Evolutionary conservation across 2,329 filamentous ascomycete species (phyloP).

Genomic region (Coniochaeta sp.): DNA sequence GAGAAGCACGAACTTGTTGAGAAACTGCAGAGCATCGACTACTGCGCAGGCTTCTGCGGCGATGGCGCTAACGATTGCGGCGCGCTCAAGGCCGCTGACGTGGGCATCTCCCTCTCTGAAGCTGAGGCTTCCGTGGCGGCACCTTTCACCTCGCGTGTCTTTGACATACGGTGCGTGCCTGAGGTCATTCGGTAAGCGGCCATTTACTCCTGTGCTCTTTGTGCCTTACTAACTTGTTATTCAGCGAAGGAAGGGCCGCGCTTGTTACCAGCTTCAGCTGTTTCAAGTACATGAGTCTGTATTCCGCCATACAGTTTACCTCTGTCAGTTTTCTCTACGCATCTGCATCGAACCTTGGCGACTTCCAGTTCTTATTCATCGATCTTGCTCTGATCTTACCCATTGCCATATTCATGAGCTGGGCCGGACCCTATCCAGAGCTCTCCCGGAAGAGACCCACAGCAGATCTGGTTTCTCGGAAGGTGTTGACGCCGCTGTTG

Average conservation of each 20-base stretch:
- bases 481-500: constrained; percentile 81
- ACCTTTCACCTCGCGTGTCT: constrained; percentile 89
- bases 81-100: constrained; percentile 92
- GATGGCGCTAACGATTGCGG: constrained; percentile 98
- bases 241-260: constrained; percentile 81
- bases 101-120: constrained; percentile 93
- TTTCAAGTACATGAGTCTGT: constrained; percentile 99
- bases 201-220: not conserved
- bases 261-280: constrained; percentile 98
- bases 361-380: constrained; percentile 96
- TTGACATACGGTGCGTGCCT: constrained; percentile 93
- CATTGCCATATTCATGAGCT: constrained; percentile 98
- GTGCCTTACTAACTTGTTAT: constrained; percentile 6
- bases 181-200: constrained; percentile 72
- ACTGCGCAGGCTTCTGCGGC: constrained; percentile 92
- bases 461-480: constrained; percentile 83
- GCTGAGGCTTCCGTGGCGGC: constrained; percentile 98
- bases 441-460: constrained; percentile 83
- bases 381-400: constrained; percentile 88
- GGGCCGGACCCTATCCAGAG: constrained; percentile 75
- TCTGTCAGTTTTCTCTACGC: constrained; percentile 95
- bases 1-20: constrained; percentile 98
- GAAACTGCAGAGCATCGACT: constrained; percentile 92
- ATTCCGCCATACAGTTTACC: constrained; percentile 98
- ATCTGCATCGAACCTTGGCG: constrained; percentile 86